Evolutionary conservation across 2,329 filamentous ascomycete species (phyloP).

Genomic region (Colletotrichum eleusines): DNA sequence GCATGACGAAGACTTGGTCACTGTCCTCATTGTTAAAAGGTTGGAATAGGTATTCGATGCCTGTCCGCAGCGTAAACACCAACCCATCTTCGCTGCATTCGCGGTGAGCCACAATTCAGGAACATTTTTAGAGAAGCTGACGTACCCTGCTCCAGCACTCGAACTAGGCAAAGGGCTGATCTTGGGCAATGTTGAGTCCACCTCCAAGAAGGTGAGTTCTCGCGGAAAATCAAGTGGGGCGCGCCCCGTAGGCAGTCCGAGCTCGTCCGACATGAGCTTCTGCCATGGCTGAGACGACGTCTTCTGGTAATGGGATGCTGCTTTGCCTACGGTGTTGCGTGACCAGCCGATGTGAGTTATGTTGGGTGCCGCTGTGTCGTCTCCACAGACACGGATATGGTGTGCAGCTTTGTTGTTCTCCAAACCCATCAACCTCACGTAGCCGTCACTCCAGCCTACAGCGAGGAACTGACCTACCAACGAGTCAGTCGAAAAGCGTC

Average conservation of each 20-base stretch:
- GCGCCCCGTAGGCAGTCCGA: constrained; percentile 46
- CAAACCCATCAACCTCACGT: constrained; percentile 79
- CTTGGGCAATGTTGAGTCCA: constrained; percentile 81
- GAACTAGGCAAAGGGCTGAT: constrained; percentile 75
- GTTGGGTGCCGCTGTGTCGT: constrained; percentile 49
- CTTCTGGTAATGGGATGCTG: constrained; percentile 30
- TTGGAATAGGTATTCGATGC: constrained; percentile 78
- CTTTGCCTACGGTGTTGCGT: constrained; percentile 54
- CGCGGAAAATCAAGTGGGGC: constrained; percentile 70
- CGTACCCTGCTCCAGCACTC: constrained; percentile 73
- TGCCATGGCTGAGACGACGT: constrained; percentile 48
- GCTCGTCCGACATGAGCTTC: constrained; percentile 46
- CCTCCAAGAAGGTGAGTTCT: constrained; percentile 79
- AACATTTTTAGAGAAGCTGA: constrained; percentile 44
- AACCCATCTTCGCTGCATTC: constrained; percentile 62
- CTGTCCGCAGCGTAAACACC: constrained; percentile 77
- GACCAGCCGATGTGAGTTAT: constrained; percentile 69
- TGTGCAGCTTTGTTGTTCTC: constrained; percentile 87
- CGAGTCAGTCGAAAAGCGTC: constrained; percentile 2
- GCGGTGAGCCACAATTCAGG: constrained; percentile 36
- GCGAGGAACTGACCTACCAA: constrained; percentile 79
- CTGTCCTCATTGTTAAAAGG: constrained; percentile 72
- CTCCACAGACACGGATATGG: constrained; percentile 69
- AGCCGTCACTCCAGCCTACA: constrained; percentile 85
- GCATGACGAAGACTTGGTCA: constrained; percentile 82